phyloP scores from a whole-genome alignment of 306 rosid species.

The Fragaria ananassa region DNA sequence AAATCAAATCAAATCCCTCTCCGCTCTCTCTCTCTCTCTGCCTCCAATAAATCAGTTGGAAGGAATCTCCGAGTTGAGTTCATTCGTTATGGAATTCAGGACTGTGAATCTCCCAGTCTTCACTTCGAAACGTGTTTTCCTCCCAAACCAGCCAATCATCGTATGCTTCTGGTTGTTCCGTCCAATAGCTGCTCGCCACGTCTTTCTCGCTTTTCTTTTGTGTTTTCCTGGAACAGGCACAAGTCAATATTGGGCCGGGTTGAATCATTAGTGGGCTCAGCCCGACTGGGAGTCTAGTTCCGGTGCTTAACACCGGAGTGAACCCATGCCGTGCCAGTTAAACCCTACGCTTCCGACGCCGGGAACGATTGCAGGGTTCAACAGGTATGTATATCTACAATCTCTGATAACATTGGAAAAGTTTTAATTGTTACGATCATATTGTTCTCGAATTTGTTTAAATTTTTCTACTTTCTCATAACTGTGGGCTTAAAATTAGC shows the following conservation, averaged over 20 bases:
- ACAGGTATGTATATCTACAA: background rate
- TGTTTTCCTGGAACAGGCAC: background rate
- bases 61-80: background rate
- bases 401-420: too few species aligned
- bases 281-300: too few species aligned
- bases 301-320: too few species aligned
- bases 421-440: background rate
- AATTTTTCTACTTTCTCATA: too few species aligned
- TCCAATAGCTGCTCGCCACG: slow-evolving; percentile 46
- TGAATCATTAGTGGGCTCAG: too few species aligned
- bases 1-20: background rate
- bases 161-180: slow-evolving; percentile 9
- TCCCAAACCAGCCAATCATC: slow-evolving; percentile 51
- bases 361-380: background rate
- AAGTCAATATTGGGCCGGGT: too few species aligned
- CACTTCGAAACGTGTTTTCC: slow-evolving; percentile 54
- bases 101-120: background rate
- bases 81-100: background rate
- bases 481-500: background rate
- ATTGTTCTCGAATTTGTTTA: background rate
- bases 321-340: too few species aligned
- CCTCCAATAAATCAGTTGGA: too few species aligned
- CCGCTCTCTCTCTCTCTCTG: too few species aligned
- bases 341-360: background rate
- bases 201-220: background rate